Evolutionary conservation across 1,139 yeast genomes (phyloP).

Genomic region (Scheffersomyces cryptocercus): DNA sequence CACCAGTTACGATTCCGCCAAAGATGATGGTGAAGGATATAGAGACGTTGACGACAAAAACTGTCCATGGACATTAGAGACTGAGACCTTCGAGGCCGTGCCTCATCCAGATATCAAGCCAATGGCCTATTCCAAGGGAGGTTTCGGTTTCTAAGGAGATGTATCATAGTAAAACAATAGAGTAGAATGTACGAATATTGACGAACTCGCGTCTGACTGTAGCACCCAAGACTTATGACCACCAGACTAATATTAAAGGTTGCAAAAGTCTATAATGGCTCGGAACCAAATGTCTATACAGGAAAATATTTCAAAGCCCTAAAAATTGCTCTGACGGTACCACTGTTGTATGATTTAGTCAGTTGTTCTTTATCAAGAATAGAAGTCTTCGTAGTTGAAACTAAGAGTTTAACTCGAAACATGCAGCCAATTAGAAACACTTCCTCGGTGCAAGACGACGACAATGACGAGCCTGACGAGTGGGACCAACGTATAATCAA

Average conservation of each 20-base stretch:
- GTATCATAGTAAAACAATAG: not conserved
- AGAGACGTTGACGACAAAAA: slow-evolving; percentile 44
- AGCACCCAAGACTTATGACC: too few relatives aligned
- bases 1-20: slow-evolving; percentile 25
- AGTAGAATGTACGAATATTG: not conserved
- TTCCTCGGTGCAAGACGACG: slow-evolving; percentile 11
- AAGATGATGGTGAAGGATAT: slow-evolving; percentile 53
- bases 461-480: slow-evolving; percentile 67
- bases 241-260: too few relatives aligned
- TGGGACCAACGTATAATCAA: slow-evolving; percentile 72
- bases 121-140: slow-evolving; percentile 88
- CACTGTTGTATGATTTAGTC: too few relatives aligned
- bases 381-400: not conserved
- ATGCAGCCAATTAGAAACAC: slow-evolving; percentile 4
- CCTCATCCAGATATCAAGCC: slow-evolving; percentile 92
- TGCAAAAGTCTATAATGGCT: too few relatives aligned
- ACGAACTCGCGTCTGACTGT: too few relatives aligned
- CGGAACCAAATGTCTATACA: not conserved
- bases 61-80: slow-evolving; percentile 52
- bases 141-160: slow-evolving; percentile 40
- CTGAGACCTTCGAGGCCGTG: slow-evolving; percentile 71
- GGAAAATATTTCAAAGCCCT: not conserved
- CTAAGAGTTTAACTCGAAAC: not conserved
- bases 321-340: not conserved
- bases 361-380: too few relatives aligned